These are phyloP conservation scores for Erodium texanum DNA, from an alignment of 441 rosid genomes.

Conservation along the genomic window DNA sequence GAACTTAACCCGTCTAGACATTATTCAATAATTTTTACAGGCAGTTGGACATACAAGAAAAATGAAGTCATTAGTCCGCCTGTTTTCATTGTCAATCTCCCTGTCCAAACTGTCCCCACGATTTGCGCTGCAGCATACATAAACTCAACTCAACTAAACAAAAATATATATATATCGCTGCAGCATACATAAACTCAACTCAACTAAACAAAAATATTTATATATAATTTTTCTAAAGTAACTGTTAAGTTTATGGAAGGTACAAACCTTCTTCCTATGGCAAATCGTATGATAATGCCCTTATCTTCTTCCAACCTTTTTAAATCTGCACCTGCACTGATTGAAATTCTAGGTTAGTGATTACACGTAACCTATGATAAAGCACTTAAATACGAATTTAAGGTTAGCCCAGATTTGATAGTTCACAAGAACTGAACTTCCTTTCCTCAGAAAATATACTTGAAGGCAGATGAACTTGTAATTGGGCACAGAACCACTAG, in stretches of 20 bases:
- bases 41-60: conserved; percentile 51
- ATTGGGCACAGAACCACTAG: not conserved
- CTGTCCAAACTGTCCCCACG: conserved; percentile 72
- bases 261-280: conserved; percentile 71
- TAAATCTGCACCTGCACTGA: conserved; percentile 39
- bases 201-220: conserved; percentile 10
- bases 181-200: conserved; percentile 14
- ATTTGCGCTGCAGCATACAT: conserved; percentile 46
- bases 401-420: not conserved
- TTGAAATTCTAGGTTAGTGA: conserved; percentile 18
- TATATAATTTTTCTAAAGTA: not conserved
- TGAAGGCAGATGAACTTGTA: not conserved
- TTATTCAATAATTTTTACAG: conserved; percentile 15
- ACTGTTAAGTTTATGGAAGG: conserved; percentile 9
- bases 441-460: not conserved
- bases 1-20: conserved; percentile 1
- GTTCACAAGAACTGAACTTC: not conserved
- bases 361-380: not conserved
- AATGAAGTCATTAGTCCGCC: conserved; percentile 64
- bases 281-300: conserved; percentile 64
- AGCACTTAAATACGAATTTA: not conserved
- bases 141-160: conserved; percentile 12
- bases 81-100: conserved; percentile 64
- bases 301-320: conserved; percentile 59
- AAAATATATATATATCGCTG: conserved; percentile 30